Percentiles rank a stretch among this genome's conserved stretches.
These are phyloP conservation scores for Fonticula alba DNA, from an alignment of 78 protist species.

Conservation along the genomic window DNA sequence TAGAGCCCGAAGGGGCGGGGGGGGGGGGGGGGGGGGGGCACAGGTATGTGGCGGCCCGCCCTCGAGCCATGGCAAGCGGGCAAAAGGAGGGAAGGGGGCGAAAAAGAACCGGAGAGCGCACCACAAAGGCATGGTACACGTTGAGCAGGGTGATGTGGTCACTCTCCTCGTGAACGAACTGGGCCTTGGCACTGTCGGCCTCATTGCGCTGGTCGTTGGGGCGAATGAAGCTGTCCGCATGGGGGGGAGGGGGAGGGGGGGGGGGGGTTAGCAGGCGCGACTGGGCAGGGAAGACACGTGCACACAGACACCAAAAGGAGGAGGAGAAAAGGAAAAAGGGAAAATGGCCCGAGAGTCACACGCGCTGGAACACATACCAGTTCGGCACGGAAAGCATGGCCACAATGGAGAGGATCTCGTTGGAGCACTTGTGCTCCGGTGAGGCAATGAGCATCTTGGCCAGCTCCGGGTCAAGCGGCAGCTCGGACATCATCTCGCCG, in stretches of 20 bases:
- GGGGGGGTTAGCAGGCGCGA: too few relatives aligned
- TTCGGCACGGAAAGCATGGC: slow-evolving; percentile 62
- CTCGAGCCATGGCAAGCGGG: too few relatives aligned
- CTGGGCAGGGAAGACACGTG: too few relatives aligned
- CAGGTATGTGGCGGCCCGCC: too few relatives aligned
- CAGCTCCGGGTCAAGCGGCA: slow-evolving; percentile 96
- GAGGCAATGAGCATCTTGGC: slow-evolving; percentile 61
- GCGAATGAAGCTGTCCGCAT: slow-evolving; percentile 49
- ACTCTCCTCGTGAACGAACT: slow-evolving; percentile 86
- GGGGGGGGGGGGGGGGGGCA: too few relatives aligned
- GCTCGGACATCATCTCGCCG: slow-evolving; percentile 74
- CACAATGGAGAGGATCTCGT: slow-evolving; percentile 74
- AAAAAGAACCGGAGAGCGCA: not conserved
- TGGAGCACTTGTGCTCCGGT: slow-evolving; percentile 49
- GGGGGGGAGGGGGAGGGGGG: slow-evolving; percentile 30
- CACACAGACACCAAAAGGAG: too few relatives aligned
- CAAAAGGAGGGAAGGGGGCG: too few relatives aligned
- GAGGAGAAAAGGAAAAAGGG: not conserved
- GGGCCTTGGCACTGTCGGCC: slow-evolving; percentile 57
- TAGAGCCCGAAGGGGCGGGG: too few relatives aligned
- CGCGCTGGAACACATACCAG: not conserved
- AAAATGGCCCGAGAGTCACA: not conserved
- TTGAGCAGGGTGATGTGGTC: slow-evolving; percentile 93
- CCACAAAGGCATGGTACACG: slow-evolving; percentile 82
- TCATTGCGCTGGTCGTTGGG: slow-evolving; percentile 59